Evolutionary conservation across 768 basidiomycete species (phyloP), one percentile per base, ranked within the genome.

Genomic region (Serendipita indica): DNA sequence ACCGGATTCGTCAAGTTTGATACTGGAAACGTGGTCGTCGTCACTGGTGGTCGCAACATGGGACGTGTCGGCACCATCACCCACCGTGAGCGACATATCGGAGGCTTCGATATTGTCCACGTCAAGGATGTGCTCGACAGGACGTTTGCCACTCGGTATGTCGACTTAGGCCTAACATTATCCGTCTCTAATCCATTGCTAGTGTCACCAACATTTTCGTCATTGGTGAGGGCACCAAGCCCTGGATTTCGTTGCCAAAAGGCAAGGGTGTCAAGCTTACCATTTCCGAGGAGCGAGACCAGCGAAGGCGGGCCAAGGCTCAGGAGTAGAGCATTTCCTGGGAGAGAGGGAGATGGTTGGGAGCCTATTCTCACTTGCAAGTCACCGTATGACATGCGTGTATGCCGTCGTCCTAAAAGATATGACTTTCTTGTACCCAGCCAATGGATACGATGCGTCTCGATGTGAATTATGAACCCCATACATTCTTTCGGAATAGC

Each of bases 21-120:
- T 70, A 89, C 89, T 39, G 93, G 94, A 61, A 96, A 97, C 78
- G 82, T 94, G 63, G 90, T 89, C 72, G 89, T 94, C 79, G 81
- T 96, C 75, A 99, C 96, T 62, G 96, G 96, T 69, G 96, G 96
- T 63, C 91, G 94, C 71, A 99, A 98, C 84, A 97, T 97, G 91
- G 96, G 96, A 64, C 83, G 96, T 75, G 87, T 84, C 59, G 96
- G 96, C 76, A 82, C 91, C 63, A 96, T 99, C 67, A 83, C 90
- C 57, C 89, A 94, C 76, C 81, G 87, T 65, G 96, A 98, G 79
- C 91, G 91, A 77, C 96, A 98, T 73, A 75, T 89, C 64, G 96
- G 96, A 72, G 94, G 93, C 63, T 98, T 93, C 74, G 96, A 99
- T 75, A 98, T 99, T 62, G 89, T 97, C 60, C 94, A 97, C 69